Percentiles rank a stretch among this genome's conserved stretches.
Evolutionary conservation across 2,329 filamentous ascomycete species (phyloP).

Genomic region (Aspergillus sp.): DNA sequence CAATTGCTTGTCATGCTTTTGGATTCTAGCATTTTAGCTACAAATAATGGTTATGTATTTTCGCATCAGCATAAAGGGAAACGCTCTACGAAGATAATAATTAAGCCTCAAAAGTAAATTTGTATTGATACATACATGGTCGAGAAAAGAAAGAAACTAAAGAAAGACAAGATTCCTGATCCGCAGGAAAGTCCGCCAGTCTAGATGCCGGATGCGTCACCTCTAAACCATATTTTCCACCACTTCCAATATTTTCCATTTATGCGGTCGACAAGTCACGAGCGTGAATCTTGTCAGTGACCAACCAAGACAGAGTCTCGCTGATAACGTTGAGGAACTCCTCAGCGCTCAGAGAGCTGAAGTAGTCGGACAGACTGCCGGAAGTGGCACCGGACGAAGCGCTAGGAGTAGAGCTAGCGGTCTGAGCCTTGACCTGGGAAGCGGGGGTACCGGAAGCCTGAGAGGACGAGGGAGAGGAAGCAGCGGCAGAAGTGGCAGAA

Average conservation of each 20-base stretch:
- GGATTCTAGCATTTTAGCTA: no score
- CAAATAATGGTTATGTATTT: background rate
- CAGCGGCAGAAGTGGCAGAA: conserved; percentile 7
- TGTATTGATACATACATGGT: conserved; percentile 9
- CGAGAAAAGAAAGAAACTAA: conserved; percentile 1
- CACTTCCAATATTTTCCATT: conserved; percentile 1
- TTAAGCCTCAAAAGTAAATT: background rate
- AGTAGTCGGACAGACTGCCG: conserved; percentile 17
- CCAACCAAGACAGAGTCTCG: conserved; percentile 26
- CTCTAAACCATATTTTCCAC: background rate
- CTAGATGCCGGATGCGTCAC: conserved; percentile 1
- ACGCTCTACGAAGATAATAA: background rate
- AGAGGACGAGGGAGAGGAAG: conserved; percentile 7
- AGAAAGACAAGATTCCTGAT: conserved; percentile 14
- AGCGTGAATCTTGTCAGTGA: conserved; percentile 27
- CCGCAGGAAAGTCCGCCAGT: conserved; percentile 9
- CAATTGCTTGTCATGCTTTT: no score
- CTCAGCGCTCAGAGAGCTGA: conserved; percentile 25
- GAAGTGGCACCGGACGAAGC: conserved; percentile 7
- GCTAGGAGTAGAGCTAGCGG: conserved; percentile 8
- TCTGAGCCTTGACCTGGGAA: conserved; percentile 17
- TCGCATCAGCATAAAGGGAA: background rate
- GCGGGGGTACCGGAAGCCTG: conserved; percentile 16
- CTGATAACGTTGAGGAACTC: conserved; percentile 23
- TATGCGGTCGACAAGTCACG: conserved; percentile 21